A percentile compares a stretch with the other conserved stretches of the same genome.
Evolutionary conservation across 2,329 filamentous ascomycete species (phyloP).

Genomic region (Aureobasidium uvarum): DNA sequence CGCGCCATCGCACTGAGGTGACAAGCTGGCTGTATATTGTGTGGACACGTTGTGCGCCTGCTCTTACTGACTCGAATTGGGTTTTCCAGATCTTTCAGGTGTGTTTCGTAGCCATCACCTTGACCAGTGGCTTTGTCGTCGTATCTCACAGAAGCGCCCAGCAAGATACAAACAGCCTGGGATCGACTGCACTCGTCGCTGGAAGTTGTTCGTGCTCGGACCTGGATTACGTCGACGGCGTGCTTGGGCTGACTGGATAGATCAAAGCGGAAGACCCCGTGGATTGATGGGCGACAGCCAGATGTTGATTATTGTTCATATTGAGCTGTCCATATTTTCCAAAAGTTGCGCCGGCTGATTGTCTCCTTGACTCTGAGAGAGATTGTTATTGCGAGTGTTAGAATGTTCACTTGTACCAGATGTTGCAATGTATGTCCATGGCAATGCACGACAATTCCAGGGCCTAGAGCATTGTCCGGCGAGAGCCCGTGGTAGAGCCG

Average conservation of each 20-base stretch:
- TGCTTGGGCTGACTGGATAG: not conserved
- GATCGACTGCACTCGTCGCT: not conserved
- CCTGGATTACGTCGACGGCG: not conserved
- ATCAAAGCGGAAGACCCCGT: not conserved
- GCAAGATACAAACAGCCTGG: not conserved
- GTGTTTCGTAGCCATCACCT: not conserved
- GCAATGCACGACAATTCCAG: not conserved
- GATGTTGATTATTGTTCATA: not conserved
- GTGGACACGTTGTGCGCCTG: not conserved
- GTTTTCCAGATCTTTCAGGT: not conserved
- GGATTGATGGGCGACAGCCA: not conserved
- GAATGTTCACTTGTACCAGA: not conserved
- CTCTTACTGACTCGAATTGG: not conserved
- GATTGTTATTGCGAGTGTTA: not conserved
- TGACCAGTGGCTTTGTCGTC: not conserved
- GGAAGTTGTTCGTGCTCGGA: not conserved
- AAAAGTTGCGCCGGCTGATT: not conserved
- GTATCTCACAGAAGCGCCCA: not conserved
- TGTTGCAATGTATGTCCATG: not conserved
- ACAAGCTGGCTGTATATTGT: not conserved
- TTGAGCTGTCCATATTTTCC: not conserved
- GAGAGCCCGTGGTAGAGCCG: conserved; percentile 7
- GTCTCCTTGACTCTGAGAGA: not conserved
- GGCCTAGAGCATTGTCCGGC: not conserved
- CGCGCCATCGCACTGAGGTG: not conserved